A percentile compares a stretch with the other conserved stretches of the same genome.
phyloP scores from a whole-genome alignment of 352 stramenopile genomes.

The Globisporangium heterothallicum region DNA sequence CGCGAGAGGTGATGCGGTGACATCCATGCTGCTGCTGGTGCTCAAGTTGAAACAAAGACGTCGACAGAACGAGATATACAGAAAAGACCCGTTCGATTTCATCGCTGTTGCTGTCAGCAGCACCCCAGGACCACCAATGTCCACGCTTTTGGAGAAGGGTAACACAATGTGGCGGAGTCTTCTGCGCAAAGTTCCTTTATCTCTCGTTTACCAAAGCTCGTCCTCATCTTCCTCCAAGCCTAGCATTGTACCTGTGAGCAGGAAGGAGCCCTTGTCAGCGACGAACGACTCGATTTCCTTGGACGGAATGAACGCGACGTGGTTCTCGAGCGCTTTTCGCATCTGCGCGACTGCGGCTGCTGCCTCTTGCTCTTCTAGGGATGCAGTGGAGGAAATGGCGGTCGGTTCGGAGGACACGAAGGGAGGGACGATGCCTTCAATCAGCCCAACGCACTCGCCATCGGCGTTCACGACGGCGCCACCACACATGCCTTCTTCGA shows the following conservation, averaged over 20 bases:
- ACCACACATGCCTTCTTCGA: conserved; percentile 82
- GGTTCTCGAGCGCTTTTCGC: conserved; percentile 60
- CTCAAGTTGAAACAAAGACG: too few species aligned
- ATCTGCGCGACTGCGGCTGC: conserved; percentile 31
- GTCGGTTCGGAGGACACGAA: conserved; percentile 22
- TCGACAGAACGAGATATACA: too few species aligned
- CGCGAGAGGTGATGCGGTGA: too few species aligned
- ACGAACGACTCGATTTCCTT: conserved; percentile 47
- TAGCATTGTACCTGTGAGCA: conserved; percentile 36
- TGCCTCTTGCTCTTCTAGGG: conserved; percentile 17
- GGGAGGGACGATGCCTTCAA: conserved; percentile 72
- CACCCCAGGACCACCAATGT: too few species aligned
- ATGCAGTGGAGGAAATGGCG: conserved; percentile 14
- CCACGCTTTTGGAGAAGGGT: too few species aligned
- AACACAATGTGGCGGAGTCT: too few species aligned
- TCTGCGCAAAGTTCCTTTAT: too few species aligned
- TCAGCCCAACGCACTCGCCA: conserved; percentile 52
- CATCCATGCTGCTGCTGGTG: too few species aligned
- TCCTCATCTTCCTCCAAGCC: conserved; percentile 12
- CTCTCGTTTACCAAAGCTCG: conserved; percentile 9
- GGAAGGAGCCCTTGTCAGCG: conserved; percentile 18
- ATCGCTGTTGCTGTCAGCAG: too few species aligned
- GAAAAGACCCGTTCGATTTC: too few species aligned
- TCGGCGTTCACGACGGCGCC: conserved; percentile 47
- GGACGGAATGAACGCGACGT: conserved; percentile 64